phyloP scores from a whole-genome alignment of 495 filamentous ascomycete species.

The Durotheca rogersii region DNA sequence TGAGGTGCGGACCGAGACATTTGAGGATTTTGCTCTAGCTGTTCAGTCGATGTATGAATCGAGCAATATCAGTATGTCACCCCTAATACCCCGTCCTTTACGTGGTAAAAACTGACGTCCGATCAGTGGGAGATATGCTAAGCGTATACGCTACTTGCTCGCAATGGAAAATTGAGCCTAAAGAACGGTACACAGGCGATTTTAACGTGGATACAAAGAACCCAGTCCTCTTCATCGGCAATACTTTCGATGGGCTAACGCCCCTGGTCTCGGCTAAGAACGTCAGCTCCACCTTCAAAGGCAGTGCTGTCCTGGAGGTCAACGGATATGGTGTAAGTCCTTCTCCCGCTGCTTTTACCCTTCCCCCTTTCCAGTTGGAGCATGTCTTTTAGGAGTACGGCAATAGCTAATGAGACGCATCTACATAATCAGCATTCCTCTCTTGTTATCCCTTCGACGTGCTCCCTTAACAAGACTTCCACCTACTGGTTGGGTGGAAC shows the following conservation, averaged over 20 bases:
- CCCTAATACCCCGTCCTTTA: no score
- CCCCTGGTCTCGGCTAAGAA: constrained; percentile 50
- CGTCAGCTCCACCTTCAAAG: constrained; percentile 52
- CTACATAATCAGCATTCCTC: constrained; percentile 45
- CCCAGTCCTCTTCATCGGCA: constrained; percentile 48
- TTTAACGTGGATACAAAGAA: constrained; percentile 48
- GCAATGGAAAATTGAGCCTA: constrained; percentile 47
- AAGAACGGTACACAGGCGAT: constrained; percentile 43
- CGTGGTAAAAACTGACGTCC: constrained; percentile 4
- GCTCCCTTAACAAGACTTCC: constrained; percentile 45
- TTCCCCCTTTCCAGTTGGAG: no score
- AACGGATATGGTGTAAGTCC: constrained; percentile 57
- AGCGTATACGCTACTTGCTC: constrained; percentile 35
- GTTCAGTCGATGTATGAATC: constrained; percentile 5
- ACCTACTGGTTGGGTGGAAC: constrained; percentile 52
- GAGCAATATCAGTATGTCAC: constrained; percentile 18
- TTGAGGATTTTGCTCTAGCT: constrained; percentile 31
- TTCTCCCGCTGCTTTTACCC: no score
- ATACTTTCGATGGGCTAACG: constrained; percentile 45
- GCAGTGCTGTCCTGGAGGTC: constrained; percentile 53
- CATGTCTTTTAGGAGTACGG: no score
- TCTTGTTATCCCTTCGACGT: constrained; percentile 49
- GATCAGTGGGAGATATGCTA: constrained; percentile 26
- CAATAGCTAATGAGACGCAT: neutral
- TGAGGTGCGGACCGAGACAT: constrained; percentile 17